Evolutionary conservation across 352 stramenopile genomes (phyloP).

Genomic region (Phytophthora multivora): DNA sequence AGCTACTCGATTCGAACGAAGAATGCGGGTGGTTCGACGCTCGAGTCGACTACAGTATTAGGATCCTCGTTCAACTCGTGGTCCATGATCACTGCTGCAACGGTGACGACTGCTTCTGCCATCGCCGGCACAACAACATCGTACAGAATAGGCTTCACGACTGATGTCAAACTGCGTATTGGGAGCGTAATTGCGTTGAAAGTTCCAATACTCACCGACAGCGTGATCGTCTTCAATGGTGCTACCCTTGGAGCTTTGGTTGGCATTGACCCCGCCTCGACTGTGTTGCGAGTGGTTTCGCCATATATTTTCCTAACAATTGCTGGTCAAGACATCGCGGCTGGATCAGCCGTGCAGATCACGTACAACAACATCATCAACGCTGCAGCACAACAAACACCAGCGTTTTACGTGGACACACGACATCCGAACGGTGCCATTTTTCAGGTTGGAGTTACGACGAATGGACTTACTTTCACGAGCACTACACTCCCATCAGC

Average conservation of each 20-base stretch:
- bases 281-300: slow-evolving; percentile 26
- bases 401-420: slow-evolving; percentile 49
- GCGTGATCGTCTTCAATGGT: slow-evolving; percentile 40
- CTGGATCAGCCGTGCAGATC: slow-evolving; percentile 36
- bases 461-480: slow-evolving; percentile 26
- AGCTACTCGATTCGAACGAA: slow-evolving; percentile 51
- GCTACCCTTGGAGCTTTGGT: slow-evolving; percentile 24
- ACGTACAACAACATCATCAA: slow-evolving; percentile 59
- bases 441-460: slow-evolving; percentile 40
- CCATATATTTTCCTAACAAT: slow-evolving; percentile 47
- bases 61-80: slow-evolving; percentile 37
- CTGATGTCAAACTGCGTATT: slow-evolving; percentile 40
- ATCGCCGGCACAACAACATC: slow-evolving; percentile 37
- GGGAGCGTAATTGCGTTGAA: slow-evolving; percentile 49
- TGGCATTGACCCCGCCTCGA: slow-evolving; percentile 40
- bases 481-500: slow-evolving; percentile 36
- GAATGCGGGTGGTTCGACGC: slow-evolving; percentile 21
- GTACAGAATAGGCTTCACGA: slow-evolving; percentile 53
- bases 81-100: slow-evolving; percentile 27
- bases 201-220: slow-evolving; percentile 46
- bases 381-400: slow-evolving; percentile 41
- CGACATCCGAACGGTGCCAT: slow-evolving; percentile 41
- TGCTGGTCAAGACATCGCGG: slow-evolving; percentile 31
- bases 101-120: slow-evolving; percentile 30
- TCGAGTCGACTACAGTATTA: slow-evolving; percentile 45